Percentiles rank a stretch among this genome's conserved stretches.
Evolutionary conservation across 805 yeast genomes (phyloP).

Genomic region (Cyberlindnera sargentensis): DNA sequence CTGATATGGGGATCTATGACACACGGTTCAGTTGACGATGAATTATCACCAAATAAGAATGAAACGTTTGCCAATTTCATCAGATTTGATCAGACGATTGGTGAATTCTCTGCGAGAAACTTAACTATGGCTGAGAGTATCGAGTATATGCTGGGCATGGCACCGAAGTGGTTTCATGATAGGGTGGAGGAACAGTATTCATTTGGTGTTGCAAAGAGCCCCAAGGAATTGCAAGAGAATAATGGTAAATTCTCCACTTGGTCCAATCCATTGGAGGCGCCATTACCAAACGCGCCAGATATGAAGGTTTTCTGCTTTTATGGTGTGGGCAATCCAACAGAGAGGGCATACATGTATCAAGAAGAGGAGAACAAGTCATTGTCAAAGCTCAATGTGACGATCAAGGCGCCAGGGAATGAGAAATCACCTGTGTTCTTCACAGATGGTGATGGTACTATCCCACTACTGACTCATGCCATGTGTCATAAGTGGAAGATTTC

Average conservation of each 20-base stretch:
- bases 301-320: constrained; percentile 84
- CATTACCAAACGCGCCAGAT: constrained; percentile 90
- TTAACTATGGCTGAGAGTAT: constrained; percentile 64
- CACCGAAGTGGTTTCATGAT: constrained; percentile 72
- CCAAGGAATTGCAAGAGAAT: constrained; percentile 53
- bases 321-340: constrained; percentile 97
- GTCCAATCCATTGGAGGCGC: constrained; percentile 91
- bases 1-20: constrained; percentile 73
- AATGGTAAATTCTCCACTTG: constrained; percentile 73
- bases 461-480: constrained; percentile 78
- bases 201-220: constrained; percentile 61
- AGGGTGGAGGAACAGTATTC: constrained; percentile 70
- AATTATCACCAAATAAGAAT: constrained; percentile 24
- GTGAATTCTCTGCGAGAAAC: constrained; percentile 40
- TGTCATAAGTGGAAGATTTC: constrained; percentile 85
- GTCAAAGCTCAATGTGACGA: constrained; percentile 58
- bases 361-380: constrained; percentile 51
- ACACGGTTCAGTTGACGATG: constrained; percentile 66
- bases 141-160: constrained; percentile 50
- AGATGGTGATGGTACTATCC: constrained; percentile 96
- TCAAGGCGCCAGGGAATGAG: constrained; percentile 52
- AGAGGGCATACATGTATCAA: constrained; percentile 81
- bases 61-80: constrained; percentile 67
- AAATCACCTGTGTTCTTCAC: constrained; percentile 68
- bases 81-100: constrained; percentile 44